Evolutionary conservation across 139 green algal genomes (phyloP), one percentile per base, ranked within the genome.

Genomic region (Volvox africanus): DNA sequence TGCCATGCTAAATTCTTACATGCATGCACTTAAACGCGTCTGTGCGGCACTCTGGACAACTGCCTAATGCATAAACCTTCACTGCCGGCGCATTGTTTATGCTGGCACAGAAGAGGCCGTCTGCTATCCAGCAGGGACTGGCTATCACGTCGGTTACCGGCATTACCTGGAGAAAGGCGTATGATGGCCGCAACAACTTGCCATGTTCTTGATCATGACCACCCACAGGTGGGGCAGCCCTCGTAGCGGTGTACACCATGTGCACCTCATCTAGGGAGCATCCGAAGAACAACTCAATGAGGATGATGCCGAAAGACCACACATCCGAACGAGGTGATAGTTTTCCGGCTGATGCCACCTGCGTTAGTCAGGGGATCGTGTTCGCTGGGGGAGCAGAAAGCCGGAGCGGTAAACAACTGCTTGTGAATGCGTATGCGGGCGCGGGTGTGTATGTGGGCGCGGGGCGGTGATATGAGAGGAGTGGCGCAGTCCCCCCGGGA

Each of bases 211-310:
- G 6, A 73, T 9, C 65, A 6, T 24, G 21, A 24, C 71, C 26
- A 9, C 71, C 26, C 71, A 36, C 26, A 18, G 14, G 14, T 35
- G 71, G 5, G 71, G 71, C 26, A 1, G 18, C 26, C 26, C 21
- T 79, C 22, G 20, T 20, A 30, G 22, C 22, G 9, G 24, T 75
- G 67, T 75, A 75, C 5, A 75, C 67, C 67, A 3, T 9, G 67
- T 75, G 28, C 33, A 82, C 28, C 17, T 24, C 32, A 17, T 20
- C 32, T 1, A 82, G n/a, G 3, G 78, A 61, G 78, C 78, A 84
- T 22, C 78, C 78, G 36, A 61, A 84, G 37, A 68, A 84, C 21
- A 84, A 44, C 78, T 84, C 78, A 13, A 84, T 30, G 21, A 84
- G 36, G 21, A 84, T 65, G 36, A 84, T 24, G 22, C 78, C 78